phyloP scores from a whole-genome alignment of 768 basidiomycete species.

The Termitomyces heimii region DNA sequence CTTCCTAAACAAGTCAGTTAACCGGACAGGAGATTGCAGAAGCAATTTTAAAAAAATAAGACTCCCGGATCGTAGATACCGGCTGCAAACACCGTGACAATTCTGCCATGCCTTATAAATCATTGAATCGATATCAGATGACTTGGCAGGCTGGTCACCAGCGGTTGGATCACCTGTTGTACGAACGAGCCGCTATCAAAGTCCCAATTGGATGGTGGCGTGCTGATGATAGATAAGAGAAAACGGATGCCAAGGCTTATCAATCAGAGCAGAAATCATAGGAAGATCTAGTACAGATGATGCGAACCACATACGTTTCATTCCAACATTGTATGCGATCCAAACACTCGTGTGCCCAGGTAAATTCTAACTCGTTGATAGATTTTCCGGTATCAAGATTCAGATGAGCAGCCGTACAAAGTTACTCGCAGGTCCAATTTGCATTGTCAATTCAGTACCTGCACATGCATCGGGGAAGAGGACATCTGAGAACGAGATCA shows the following conservation, averaged over 20 bases:
- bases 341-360: too few species aligned
- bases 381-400: background rate
- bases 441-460: background rate
- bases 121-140: constrained; percentile 6
- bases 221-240: constrained; percentile 6
- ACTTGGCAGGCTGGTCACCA: background rate
- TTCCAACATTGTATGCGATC: background rate
- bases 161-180: background rate
- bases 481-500: background rate
- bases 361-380: background rate
- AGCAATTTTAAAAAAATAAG: background rate
- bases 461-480: background rate
- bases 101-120: background rate
- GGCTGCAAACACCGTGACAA: constrained; percentile 2
- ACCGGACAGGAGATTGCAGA: constrained; percentile 7
- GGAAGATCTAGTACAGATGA: background rate
- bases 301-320: background rate
- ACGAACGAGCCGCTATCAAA: constrained; percentile 1
- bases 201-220: constrained; percentile 5
- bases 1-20: constrained; percentile 3
- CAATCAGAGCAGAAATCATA: background rate
- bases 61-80: constrained; percentile 8
- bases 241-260: constrained; percentile 1
- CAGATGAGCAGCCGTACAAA: background rate
- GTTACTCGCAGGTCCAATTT: background rate